Evolutionary conservation across 73 alveolate species (phyloP).

Genomic region (Tetrahymena malaccensis): DNA sequence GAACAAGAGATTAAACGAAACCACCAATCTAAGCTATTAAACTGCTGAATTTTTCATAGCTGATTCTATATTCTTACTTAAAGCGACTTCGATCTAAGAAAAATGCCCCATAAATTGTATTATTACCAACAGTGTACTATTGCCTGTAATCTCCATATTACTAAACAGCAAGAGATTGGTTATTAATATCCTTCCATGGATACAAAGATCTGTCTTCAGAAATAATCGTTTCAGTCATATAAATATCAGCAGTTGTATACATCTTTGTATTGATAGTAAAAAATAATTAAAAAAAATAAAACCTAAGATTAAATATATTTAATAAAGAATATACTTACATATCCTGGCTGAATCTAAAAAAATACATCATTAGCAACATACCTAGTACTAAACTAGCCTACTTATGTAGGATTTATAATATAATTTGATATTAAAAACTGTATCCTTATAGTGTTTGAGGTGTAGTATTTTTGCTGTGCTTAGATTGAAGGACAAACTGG

Average conservation of each 20-base stretch:
- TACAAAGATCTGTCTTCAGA: not conserved
- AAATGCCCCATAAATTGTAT: not conserved
- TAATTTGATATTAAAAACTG: not conserved
- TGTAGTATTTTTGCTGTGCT: not conserved
- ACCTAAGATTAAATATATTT: too few species aligned
- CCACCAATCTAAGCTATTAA: not conserved
- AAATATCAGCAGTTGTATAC: not conserved
- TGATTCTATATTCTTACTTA: not conserved
- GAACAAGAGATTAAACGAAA: not conserved
- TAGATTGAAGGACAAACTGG: not conserved
- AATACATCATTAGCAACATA: not conserved
- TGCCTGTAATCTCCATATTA: not conserved
- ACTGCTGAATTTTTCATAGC: not conserved
- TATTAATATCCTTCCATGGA: not conserved
- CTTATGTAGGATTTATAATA: not conserved
- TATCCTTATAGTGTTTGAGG: not conserved
- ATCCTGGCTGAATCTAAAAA: not conserved
- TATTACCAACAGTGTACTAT: not conserved
- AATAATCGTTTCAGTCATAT: not conserved
- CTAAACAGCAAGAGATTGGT: not conserved
- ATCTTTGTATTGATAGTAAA: not conserved
- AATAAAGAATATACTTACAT: not conserved
- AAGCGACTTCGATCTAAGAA: not conserved
- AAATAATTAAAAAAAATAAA: too few species aligned
- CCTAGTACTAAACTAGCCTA: not conserved